A percentile compares a stretch with the other conserved stretches of the same genome.
Conservation (phyloP, 2,329 filamentous ascomycete species). For the Fusarium nematophilum region DNA sequence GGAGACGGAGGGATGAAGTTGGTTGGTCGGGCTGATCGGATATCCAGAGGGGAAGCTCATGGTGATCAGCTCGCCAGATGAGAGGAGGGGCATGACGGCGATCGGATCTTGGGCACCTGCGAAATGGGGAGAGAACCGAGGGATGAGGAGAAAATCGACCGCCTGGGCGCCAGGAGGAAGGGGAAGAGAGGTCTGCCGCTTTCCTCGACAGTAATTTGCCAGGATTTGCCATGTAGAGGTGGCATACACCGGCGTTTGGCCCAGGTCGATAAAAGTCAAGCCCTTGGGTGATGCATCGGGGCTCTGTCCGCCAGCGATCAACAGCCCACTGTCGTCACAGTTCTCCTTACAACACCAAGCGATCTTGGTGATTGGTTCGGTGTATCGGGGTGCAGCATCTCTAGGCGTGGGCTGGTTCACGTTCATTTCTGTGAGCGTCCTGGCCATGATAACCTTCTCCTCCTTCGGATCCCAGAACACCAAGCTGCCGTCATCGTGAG, state of each 20-base stretch:
- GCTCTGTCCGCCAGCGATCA: slow-evolving; percentile 84
- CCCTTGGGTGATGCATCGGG: slow-evolving; percentile 77
- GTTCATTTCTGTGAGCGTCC: slow-evolving; percentile 80
- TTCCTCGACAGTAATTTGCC: slow-evolving; percentile 82
- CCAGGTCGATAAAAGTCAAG: slow-evolving; percentile 89
- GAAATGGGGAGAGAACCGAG: slow-evolving; percentile 86
- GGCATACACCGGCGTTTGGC: slow-evolving; percentile 87
- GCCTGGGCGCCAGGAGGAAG: slow-evolving; percentile 83
- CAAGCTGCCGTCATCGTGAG: slow-evolving; percentile 89
- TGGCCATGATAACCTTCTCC: slow-evolving; percentile 82
- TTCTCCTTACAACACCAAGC: slow-evolving; percentile 96
- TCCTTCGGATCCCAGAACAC: slow-evolving; percentile 97
- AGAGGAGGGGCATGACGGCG: slow-evolving; percentile 80
- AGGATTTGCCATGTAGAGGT: slow-evolving; percentile 92
- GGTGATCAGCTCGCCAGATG: slow-evolving; percentile 89
- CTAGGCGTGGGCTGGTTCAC: slow-evolving; percentile 73
- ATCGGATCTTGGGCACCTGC: slow-evolving; percentile 90
- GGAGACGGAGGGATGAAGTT: slow-evolving; percentile 86
- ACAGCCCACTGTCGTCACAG: slow-evolving; percentile 89
- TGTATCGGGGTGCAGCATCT: slow-evolving; percentile 66
- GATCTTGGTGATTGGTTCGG: slow-evolving; percentile 81
- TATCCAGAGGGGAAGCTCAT: slow-evolving; percentile 93
- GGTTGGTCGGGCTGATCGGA: slow-evolving; percentile 91
- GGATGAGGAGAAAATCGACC: slow-evolving; percentile 84
- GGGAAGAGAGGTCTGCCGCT: slow-evolving; percentile 75